Percentiles rank a stretch among this genome's conserved stretches.
Evolutionary conservation across 108 stramenopile genomes (phyloP).

Genomic region (Skeletonema tropicum): DNA sequence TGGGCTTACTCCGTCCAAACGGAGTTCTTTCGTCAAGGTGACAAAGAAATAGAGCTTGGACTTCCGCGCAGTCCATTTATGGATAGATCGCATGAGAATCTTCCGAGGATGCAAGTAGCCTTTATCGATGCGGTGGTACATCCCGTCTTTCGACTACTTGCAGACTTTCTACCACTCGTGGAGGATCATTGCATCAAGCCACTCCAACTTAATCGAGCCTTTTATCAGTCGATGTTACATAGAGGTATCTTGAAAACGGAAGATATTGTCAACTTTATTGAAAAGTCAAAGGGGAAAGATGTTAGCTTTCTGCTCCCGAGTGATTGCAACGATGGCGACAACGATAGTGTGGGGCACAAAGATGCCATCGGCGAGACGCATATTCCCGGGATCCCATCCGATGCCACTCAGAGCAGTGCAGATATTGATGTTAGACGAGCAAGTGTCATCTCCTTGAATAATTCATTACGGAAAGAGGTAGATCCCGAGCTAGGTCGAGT

Average conservation of each 20-base stretch:
- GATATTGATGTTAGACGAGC: slow-evolving; percentile 24
- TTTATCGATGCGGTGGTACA: slow-evolving; percentile 56
- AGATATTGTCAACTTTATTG: slow-evolving; percentile 38
- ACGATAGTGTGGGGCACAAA: neutral
- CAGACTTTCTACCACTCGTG: slow-evolving; percentile 53
- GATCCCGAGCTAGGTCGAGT: slow-evolving; percentile 41
- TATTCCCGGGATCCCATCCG: slow-evolving; percentile 54
- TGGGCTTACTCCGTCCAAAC: slow-evolving; percentile 56
- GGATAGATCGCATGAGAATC: slow-evolving; percentile 53
- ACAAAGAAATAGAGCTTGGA: slow-evolving; percentile 49
- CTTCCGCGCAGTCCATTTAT: slow-evolving; percentile 40
- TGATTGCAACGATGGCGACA: neutral
- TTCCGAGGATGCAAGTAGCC: slow-evolving; percentile 57
- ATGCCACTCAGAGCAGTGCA: slow-evolving; percentile 27
- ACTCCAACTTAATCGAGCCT: slow-evolving; percentile 49
- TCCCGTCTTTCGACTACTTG: slow-evolving; percentile 43
- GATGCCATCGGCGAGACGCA: slow-evolving; percentile 4
- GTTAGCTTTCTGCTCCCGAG: slow-evolving; percentile 9
- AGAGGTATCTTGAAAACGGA: slow-evolving; percentile 37
- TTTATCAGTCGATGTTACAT: slow-evolving; percentile 52
- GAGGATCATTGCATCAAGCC: slow-evolving; percentile 50
- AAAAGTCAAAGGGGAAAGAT: slow-evolving; percentile 17
- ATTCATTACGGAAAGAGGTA: neutral
- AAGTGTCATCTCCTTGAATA: slow-evolving; percentile 38
- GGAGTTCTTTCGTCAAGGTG: slow-evolving; percentile 59